Conservation (phyloP, 225 moss, liverwort and hornwort genomes). For the Bryoerythrophyllum caledonicum region DNA sequence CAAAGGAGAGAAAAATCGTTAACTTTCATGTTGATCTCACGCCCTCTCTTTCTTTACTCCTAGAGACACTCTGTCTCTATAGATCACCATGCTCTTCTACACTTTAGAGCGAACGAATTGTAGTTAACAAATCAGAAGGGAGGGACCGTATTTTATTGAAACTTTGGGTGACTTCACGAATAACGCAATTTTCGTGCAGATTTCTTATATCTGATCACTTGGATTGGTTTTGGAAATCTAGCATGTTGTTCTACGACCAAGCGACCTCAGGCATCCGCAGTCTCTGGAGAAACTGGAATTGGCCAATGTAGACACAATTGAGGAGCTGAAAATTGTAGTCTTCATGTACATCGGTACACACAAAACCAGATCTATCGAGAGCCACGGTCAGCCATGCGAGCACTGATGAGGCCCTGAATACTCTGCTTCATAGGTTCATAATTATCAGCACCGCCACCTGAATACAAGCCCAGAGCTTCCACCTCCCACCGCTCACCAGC, state of each 20-base stretch:
- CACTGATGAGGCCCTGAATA: background rate
- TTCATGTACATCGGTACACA: background rate
- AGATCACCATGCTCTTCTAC: too few species aligned
- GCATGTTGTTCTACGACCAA: conserved; percentile 48
- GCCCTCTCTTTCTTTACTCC: too few species aligned
- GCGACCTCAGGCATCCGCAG: conserved; percentile 38
- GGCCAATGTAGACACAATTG: too few species aligned
- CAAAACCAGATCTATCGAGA: background rate
- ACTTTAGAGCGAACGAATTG: too few species aligned
- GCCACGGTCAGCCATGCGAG: background rate
- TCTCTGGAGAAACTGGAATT: conserved; percentile 27
- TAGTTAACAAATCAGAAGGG: too few species aligned
- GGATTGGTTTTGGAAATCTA: conserved; percentile 20
- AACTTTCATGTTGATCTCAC: too few species aligned
- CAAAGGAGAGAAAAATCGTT: too few species aligned
- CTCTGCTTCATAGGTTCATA: background rate
- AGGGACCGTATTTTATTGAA: too few species aligned
- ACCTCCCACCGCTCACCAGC: background rate
- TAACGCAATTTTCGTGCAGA: background rate
- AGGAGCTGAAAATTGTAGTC: background rate
- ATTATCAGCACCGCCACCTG: background rate
- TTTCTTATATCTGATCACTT: conserved; percentile 10
- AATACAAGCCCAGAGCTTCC: background rate
- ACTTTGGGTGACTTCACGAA: too few species aligned
- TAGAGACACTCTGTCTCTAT: too few species aligned